Conservation (phyloP, 306 rosid genomes). For the Coriaria nepalensis region DNA sequence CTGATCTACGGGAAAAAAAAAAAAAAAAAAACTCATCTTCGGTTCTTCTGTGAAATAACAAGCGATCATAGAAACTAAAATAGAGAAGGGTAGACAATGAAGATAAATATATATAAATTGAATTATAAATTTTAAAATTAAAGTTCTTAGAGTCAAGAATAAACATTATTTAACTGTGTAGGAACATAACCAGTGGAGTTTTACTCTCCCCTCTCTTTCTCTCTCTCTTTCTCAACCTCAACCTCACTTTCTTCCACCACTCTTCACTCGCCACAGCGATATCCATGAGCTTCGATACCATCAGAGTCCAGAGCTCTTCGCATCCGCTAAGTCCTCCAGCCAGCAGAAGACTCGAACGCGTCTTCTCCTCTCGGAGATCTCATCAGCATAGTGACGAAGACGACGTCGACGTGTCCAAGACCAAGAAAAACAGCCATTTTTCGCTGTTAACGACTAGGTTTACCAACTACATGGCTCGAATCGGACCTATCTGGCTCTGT, state of each 20-base stretch:
- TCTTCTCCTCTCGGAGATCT: constrained; percentile 64
- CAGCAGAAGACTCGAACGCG: constrained; percentile 41
- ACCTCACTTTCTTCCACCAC: not conserved
- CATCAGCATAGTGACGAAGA: constrained; percentile 23
- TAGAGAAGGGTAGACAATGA: too few relatives aligned
- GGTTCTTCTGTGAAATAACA: too few relatives aligned
- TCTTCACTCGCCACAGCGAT: too few relatives aligned
- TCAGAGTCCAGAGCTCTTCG: constrained; percentile 10
- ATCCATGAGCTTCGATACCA: constrained; percentile 11
- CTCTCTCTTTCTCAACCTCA: not conserved
- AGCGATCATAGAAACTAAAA: too few relatives aligned
- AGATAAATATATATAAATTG: too few relatives aligned
- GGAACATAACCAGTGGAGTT: too few relatives aligned
- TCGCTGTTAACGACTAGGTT: constrained; percentile 33
- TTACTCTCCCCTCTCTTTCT: not conserved
- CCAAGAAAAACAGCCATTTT: constrained; percentile 38
- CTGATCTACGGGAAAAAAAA: too few relatives aligned
- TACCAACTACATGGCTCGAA: constrained; percentile 38
- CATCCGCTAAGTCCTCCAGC: constrained; percentile 17
- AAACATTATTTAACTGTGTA: too few relatives aligned
- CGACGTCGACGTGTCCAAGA: constrained; percentile 38
- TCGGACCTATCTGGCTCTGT: constrained; percentile 32
- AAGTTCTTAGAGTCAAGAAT: too few relatives aligned
- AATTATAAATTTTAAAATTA: too few relatives aligned
- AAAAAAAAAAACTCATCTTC: too few relatives aligned